Evolutionary conservation across 164 flowering plant genomes (phyloP), one percentile per base, ranked within the genome.

Genomic region (Protea cynaroides): DNA sequence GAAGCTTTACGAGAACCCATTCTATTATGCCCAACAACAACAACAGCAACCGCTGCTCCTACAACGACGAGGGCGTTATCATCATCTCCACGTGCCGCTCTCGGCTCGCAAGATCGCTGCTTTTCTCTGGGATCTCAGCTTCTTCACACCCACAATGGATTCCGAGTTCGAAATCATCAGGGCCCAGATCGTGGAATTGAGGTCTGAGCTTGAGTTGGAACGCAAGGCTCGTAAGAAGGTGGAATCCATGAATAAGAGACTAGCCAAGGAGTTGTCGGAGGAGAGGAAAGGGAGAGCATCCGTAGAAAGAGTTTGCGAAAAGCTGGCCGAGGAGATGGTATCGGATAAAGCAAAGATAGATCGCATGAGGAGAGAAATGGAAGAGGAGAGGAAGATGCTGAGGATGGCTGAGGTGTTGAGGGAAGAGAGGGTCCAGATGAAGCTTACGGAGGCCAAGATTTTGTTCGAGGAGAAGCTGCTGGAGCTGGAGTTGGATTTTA

Each of bases 341-440:
- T 56, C 40, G 1, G 73, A 71, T 15, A 84, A 78, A 64, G 69
- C 67, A 2, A 78, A 78, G 65, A 79, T 80, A 4, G 62, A 51
- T 43, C 49, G 72, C 22, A 62, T 83, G 77, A 84, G 61, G 71
- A 71, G 43, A 55, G 89, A 84, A 34, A 75, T 86, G 17, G 88
- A 81, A 22, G 86, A 86, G 21, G 91, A 88, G 62, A 78, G 86
- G 53, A 82, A 76, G 76, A 88, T 88, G 95, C 59, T 84, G 54
- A 79, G 83, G 25, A 70, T 81, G 76, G 83, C 89, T 19, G 88
- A 88, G 65, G 86, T 80, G 0, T 70, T 88, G 43, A 75, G 95
- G 56, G 95, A 88, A 63, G 91, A 86, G 67, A 72, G 89, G 63
- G 87, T 88, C 50, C 91, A 83, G 58, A 86, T 88, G 95, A 88